Conservation (phyloP, 768 basidiomycete genomes). For the Termitomyces sp. region DNA sequence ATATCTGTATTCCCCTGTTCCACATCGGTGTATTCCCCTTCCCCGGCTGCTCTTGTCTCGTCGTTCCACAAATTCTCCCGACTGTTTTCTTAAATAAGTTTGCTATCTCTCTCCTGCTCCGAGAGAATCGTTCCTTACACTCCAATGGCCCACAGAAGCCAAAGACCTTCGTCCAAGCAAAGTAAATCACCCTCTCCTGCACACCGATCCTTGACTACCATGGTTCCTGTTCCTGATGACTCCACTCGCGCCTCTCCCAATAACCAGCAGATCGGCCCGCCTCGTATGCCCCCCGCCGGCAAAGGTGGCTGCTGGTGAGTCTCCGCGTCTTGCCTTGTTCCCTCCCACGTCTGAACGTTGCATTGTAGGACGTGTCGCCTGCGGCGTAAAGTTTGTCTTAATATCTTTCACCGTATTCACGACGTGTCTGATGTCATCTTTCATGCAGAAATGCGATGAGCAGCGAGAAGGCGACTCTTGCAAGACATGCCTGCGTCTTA, state of each 20-base stretch:
- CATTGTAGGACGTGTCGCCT: slow-evolving; percentile 72
- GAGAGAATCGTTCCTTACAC: slow-evolving; percentile 8
- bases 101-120: slow-evolving; percentile 17
- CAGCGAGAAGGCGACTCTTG: slow-evolving; percentile 78
- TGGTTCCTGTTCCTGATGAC: slow-evolving; percentile 27
- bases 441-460: slow-evolving; percentile 79
- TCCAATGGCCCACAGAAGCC: slow-evolving; percentile 47
- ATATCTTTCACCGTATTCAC: not conserved
- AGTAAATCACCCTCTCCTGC: slow-evolving; percentile 41
- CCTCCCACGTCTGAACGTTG: slow-evolving; percentile 9
- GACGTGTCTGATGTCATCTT: slow-evolving; percentile 4
- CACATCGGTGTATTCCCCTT: slow-evolving; percentile 27
- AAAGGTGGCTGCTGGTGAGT: slow-evolving; percentile 81
- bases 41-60: slow-evolving; percentile 23
- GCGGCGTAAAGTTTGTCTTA: slow-evolving; percentile 63
- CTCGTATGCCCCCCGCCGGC: slow-evolving; percentile 48
- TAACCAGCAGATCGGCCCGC: slow-evolving; percentile 43
- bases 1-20: slow-evolving; percentile 26
- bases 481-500: slow-evolving; percentile 74
- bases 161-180: slow-evolving; percentile 42
- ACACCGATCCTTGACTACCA: slow-evolving; percentile 27
- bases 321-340: slow-evolving; percentile 2
- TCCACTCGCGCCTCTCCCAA: slow-evolving; percentile 42
- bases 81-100: slow-evolving; percentile 27
- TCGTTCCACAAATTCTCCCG: slow-evolving; percentile 33